Conservation (phyloP, 257 asterid species). For the Penstemon davidsonii region DNA sequence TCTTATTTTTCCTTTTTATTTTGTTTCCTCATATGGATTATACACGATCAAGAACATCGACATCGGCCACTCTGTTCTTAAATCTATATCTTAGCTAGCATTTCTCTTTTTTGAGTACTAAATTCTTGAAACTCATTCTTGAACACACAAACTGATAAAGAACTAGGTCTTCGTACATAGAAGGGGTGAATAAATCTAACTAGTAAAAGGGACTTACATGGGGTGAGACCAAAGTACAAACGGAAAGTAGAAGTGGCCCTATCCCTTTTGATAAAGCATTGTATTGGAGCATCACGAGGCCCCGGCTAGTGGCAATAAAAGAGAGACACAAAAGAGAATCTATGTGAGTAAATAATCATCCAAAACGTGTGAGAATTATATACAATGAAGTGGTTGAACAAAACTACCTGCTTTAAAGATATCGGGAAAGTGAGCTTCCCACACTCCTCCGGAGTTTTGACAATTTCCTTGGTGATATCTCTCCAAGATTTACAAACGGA, state of each 20-base stretch:
- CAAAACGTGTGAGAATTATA: neutral
- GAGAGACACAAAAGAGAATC: neutral
- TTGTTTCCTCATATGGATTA: no score
- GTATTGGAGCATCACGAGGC: constrained; percentile 88
- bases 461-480: constrained; percentile 85
- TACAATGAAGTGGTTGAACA: constrained; percentile 9
- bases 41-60: no score
- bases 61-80: no score
- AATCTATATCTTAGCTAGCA: no score
- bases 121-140: no score
- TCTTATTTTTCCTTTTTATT: no score
- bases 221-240: constrained; percentile 77
- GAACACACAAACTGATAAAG: no score
- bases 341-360: constrained; percentile 16
- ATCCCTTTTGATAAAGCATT: constrained; percentile 90
- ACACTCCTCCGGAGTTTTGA: constrained; percentile 89
- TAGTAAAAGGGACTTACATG: constrained; percentile 55
- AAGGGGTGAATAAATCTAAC: no score
- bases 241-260: constrained; percentile 67
- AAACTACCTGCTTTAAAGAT: constrained; percentile 84
- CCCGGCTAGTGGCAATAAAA: constrained; percentile 59
- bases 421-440: constrained; percentile 92
- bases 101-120: no score
- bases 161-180: no score
- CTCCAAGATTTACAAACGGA: constrained; percentile 96